Evolutionary conservation across 2,329 filamentous ascomycete genomes (phyloP).

Genomic region (Diplodia intermedia): DNA sequence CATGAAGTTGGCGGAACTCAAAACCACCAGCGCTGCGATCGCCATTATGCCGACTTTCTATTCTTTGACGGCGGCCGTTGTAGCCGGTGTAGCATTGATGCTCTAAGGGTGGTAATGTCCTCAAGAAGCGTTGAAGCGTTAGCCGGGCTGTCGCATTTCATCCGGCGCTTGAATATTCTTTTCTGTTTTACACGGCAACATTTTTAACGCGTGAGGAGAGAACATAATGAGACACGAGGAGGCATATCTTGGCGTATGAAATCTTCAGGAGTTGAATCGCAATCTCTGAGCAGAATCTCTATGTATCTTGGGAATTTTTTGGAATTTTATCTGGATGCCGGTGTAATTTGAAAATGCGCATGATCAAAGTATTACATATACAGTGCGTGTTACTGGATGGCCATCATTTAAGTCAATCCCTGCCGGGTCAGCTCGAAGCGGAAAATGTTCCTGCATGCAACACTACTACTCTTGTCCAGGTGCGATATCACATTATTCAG

Average conservation of each 20-base stretch:
- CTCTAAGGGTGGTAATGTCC: neutral
- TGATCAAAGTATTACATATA: neutral
- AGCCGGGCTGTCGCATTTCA: neutral
- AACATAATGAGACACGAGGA: slow-evolving; percentile 2
- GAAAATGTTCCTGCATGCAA: neutral
- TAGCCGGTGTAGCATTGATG: slow-evolving; percentile 2
- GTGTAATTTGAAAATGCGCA: neutral
- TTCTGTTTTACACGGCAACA: neutral
- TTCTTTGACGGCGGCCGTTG: slow-evolving; percentile 1
- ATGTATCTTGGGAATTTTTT: neutral
- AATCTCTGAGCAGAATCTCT: neutral
- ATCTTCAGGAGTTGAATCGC: neutral
- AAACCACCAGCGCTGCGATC: slow-evolving; percentile 37
- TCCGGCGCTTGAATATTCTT: neutral
- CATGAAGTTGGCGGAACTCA: slow-evolving; percentile 36
- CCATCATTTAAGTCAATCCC: neutral
- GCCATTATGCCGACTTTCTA: neutral
- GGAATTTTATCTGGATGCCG: neutral
- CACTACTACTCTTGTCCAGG: neutral
- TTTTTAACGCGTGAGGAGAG: neutral
- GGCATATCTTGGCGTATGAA: slow-evolving; percentile 9
- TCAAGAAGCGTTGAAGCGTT: neutral
- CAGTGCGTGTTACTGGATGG: neutral
- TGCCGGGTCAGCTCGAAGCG: neutral
- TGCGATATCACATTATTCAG: neutral